These are phyloP conservation scores for Xanthoceras sorbifolium DNA, from an alignment of 345 rosid genomes.

Conservation along the genomic window DNA sequence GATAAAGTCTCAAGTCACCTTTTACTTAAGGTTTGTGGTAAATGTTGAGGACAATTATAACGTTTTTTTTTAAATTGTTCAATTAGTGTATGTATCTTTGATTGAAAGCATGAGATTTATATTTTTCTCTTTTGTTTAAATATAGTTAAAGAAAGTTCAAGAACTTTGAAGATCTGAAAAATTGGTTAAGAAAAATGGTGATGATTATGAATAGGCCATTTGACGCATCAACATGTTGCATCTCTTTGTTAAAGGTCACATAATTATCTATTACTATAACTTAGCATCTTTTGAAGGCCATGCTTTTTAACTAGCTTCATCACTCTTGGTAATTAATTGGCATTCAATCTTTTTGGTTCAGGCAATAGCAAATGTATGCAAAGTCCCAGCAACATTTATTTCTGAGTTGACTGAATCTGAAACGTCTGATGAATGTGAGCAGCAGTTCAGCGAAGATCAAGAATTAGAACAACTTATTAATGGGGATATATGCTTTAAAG, in stretches of 20 bases:
- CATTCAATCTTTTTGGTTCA: conserved; percentile 32
- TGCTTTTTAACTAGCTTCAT: conserved; percentile 4
- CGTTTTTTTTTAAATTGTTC: not conserved
- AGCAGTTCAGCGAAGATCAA: conserved; percentile 63
- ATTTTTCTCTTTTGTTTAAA: not conserved
- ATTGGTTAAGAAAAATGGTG: not conserved
- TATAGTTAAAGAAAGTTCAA: not conserved
- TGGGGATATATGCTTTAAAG: conserved; percentile 71
- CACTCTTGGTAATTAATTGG: not conserved
- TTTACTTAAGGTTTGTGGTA: conserved; percentile 62
- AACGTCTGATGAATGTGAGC: conserved; percentile 47
- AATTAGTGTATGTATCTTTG: not conserved
- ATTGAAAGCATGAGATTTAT: not conserved
- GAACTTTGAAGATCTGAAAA: conserved; percentile 5
- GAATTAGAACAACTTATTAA: conserved; percentile 74
- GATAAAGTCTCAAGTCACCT: conserved; percentile 72
- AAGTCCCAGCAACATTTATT: conserved; percentile 47
- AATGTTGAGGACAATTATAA: not conserved
- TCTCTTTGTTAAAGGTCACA: conserved; percentile 8
- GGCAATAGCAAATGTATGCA: conserved; percentile 88
- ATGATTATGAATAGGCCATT: not conserved
- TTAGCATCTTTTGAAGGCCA: conserved; percentile 9
- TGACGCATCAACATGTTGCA: not conserved
- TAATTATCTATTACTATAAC: not conserved
- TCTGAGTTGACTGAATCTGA: conserved; percentile 69